A percentile compares a stretch with the other conserved stretches of the same genome.
Evolutionary conservation across 306 rosid genomes (phyloP).

Genomic region (Prinsepia uniflora): DNA sequence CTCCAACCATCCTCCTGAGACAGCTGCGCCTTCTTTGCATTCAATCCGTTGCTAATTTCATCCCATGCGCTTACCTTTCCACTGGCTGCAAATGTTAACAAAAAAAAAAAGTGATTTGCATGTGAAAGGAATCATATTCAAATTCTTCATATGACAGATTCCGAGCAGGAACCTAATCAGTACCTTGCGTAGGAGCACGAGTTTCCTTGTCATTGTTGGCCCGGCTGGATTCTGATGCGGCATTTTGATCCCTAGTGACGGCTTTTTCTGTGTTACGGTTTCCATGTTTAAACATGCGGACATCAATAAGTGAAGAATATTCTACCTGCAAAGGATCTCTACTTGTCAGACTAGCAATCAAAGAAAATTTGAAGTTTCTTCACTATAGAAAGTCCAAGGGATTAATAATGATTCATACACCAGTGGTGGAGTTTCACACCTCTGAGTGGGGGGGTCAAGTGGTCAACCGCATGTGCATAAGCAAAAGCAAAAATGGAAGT

Average conservation of each 20-base stretch:
- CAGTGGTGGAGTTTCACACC: not conserved
- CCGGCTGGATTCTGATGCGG: conserved; percentile 29
- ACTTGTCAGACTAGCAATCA: conserved; percentile 27
- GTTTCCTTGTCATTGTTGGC: conserved; percentile 22
- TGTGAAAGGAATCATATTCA: conserved; percentile 13
- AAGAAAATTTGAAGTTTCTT: not conserved
- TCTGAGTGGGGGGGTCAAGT: too few relatives aligned
- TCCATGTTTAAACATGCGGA: conserved; percentile 39
- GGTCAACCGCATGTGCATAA: too few relatives aligned
- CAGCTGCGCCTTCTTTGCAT: conserved; percentile 70
- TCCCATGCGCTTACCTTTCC: conserved; percentile 73
- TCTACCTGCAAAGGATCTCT: conserved; percentile 38
- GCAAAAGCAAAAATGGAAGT: too few relatives aligned
- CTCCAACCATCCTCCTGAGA: conserved; percentile 50
- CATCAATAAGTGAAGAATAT: conserved; percentile 47
- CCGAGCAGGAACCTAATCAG: conserved; percentile 11
- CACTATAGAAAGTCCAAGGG: not conserved
- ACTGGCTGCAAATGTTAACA: conserved; percentile 58
- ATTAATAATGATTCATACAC: not conserved
- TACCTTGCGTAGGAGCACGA: conserved; percentile 44
- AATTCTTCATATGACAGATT: conserved; percentile 6
- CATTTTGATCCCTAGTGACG: conserved; percentile 14
- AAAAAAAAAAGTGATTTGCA: conserved; percentile 5
- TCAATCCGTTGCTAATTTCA: conserved; percentile 58
- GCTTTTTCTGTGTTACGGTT: conserved; percentile 29